Evolutionary conservation across 2,329 filamentous ascomycete species (phyloP).

Genomic region (Ustulina deusta): DNA sequence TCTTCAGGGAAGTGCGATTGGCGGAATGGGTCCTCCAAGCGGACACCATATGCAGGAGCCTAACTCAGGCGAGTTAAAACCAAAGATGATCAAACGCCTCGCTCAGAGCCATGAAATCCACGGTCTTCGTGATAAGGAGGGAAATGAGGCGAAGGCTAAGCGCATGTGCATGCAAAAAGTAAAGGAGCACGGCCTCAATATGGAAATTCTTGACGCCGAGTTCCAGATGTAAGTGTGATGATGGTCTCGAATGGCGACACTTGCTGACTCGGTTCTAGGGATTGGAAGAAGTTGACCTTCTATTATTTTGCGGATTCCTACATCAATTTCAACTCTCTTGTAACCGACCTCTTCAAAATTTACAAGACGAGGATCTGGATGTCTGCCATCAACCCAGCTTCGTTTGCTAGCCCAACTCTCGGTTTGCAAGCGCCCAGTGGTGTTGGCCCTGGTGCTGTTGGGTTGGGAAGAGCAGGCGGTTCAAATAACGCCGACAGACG

Average conservation of each 20-base stretch:
- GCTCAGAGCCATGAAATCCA: constrained; percentile 93
- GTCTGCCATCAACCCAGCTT: constrained; percentile 98
- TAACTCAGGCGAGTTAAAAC: constrained; percentile 82
- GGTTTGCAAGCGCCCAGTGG: constrained; percentile 77
- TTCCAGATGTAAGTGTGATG: constrained; percentile 86
- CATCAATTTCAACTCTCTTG: constrained; percentile 98
- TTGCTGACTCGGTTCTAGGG: constrained; percentile 68
- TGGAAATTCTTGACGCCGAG: constrained; percentile 98
- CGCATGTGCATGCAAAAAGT: constrained; percentile 97
- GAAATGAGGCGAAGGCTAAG: constrained; percentile 97
- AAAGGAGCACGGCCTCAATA: constrained; percentile 90
- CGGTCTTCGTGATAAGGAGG: constrained; percentile 92
- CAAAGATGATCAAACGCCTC: constrained; percentile 95
- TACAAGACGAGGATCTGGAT: constrained; percentile 99
- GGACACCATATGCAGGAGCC: constrained; percentile 80
- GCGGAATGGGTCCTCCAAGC: constrained; percentile 80
- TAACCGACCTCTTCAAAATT: constrained; percentile 98
- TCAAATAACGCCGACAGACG: constrained; percentile 62
- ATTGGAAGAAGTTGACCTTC: constrained; percentile 98
- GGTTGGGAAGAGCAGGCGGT: constrained; percentile 62
- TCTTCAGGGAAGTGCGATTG: constrained; percentile 76
- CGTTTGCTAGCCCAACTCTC: constrained; percentile 83
- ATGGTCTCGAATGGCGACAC: neutral
- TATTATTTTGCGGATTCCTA: constrained; percentile 99
- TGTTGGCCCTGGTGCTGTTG: constrained; percentile 74